Conservation (phyloP, 345 rosid species). For the Cardiospermum halicacabum region DNA sequence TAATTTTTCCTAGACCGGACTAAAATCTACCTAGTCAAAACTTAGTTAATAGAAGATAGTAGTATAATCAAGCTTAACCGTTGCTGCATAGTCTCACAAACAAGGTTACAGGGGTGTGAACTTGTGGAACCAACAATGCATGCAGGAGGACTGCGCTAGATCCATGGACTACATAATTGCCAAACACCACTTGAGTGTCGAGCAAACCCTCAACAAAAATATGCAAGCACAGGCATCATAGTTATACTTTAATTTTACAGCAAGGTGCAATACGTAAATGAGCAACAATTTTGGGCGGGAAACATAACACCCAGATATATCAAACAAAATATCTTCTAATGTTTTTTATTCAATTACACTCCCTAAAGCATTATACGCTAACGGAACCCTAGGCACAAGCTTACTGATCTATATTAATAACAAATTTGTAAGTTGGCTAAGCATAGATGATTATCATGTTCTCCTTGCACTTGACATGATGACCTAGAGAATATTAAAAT, state of each 20-base stretch:
- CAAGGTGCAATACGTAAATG: neutral
- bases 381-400: neutral
- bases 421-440: neutral
- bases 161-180: neutral
- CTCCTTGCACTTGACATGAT: neutral
- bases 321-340: no score
- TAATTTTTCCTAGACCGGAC: neutral
- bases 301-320: no score
- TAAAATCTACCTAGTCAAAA: neutral
- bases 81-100: neutral
- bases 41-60: neutral
- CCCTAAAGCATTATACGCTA: neutral
- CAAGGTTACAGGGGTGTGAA: neutral
- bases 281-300: neutral
- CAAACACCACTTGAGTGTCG: neutral
- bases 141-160: neutral
- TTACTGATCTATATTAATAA: neutral
- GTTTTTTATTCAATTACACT: neutral
- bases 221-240: neutral
- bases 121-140: accelerated
- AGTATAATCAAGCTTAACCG: neutral
- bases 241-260: neutral
- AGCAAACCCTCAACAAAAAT: neutral
- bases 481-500: neutral
- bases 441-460: neutral